Evolutionary conservation across 768 basidiomycete genomes (phyloP), one percentile per base, ranked within the genome.

Genomic region (Boletus fagicola): DNA sequence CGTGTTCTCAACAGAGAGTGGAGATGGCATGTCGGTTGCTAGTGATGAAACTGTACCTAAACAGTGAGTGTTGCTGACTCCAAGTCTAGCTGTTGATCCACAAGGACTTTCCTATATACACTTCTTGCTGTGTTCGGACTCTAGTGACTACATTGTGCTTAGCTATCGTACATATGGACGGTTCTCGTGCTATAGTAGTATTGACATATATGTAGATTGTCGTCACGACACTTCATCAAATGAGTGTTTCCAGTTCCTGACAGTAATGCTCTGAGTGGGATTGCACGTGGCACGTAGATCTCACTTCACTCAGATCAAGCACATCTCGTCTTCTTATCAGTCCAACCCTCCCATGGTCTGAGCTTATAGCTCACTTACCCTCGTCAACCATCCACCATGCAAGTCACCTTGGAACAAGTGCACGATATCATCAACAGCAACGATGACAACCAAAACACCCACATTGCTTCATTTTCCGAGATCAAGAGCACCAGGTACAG

Each of bases 391-490:
- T 26, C 20, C 40, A 54, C 36, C 28, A 64, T 61, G 56, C 56
- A 52, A 24, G 51, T 74, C 52, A 71, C 65, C 24, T 42, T 58
- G 8, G 64, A 72, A 31, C 67, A 76, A 51, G 72, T 62, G 4
- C 67, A 67, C 40, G 65, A 63, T 6, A 71, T 77, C 54, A 54
- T 76, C 47, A 63, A 64, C 46, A 54, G 62, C 46, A 61, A 64
- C 11, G 66, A 71, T 18, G 64, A 53, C 5, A 50, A 58, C 35
- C 49, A 56, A 39, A 46, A 52, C n/a, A 35, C 51, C 38, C 49
- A 44, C 10, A 45, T 64, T 22, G 52, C 59, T 22, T 56, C 70
- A 11, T 45, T 72, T 55, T 51, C 61, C 38, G 63, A 71, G 60
- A 55, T 71, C 44, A 54, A 65, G 33, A 52, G 51, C 52, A 47